Evolutionary conservation across 192 early-diverging fungal genomes (phyloP).

Genomic region (Backusella parvicylindrica): DNA sequence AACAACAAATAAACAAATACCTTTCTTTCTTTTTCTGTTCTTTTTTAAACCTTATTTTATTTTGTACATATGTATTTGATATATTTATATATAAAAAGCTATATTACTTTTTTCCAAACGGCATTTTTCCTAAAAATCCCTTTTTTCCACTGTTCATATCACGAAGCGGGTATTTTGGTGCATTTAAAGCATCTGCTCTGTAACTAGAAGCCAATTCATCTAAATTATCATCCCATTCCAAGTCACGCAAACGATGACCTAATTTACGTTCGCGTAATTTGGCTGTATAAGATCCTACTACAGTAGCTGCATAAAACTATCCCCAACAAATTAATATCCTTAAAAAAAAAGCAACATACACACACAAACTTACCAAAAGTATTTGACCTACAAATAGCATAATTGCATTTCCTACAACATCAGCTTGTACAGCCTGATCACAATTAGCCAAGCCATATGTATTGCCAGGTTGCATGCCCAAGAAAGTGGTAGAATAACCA

Average conservation of each 20-base stretch:
- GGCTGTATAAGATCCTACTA: constrained; percentile 18
- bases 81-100: neutral
- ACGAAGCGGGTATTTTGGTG: constrained; percentile 28
- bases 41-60: neutral
- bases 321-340: neutral
- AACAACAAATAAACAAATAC: neutral
- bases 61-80: neutral
- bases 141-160: constrained; percentile 10
- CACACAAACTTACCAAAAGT: constrained; percentile 21
- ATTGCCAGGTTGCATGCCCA: constrained; percentile 29
- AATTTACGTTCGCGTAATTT: constrained; percentile 24
- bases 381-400: constrained; percentile 27
- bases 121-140: neutral
- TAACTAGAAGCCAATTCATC: constrained; percentile 19
- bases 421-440: constrained; percentile 29
- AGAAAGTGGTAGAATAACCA: constrained; percentile 15
- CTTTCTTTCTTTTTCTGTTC: neutral
- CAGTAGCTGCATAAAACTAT: constrained; percentile 29
- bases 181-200: constrained; percentile 17
- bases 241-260: constrained; percentile 31
- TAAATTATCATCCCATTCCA: constrained; percentile 29
- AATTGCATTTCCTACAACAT: constrained; percentile 23
- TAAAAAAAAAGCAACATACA: neutral
- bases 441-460: constrained; percentile 33
- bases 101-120: constrained; percentile 9